Evolutionary conservation across 768 basidiomycete species (phyloP).

Genomic region (Suillus weaverae): DNA sequence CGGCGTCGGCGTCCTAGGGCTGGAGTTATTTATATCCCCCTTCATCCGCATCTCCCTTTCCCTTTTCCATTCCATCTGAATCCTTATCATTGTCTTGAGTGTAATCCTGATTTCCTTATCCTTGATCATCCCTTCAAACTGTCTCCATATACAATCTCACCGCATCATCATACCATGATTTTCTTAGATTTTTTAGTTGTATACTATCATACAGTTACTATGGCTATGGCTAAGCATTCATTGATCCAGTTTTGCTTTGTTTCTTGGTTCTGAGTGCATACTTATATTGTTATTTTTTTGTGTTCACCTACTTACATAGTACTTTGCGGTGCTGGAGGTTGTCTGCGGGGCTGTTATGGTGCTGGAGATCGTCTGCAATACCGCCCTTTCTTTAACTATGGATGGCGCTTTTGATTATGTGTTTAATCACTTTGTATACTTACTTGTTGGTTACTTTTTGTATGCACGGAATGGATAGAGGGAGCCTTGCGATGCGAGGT

Average conservation of each 20-base stretch:
- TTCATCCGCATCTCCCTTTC: background rate
- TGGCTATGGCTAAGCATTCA: background rate
- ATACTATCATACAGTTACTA: background rate
- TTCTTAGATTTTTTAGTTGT: background rate
- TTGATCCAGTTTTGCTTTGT: background rate
- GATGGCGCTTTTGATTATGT: background rate
- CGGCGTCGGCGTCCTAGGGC: background rate
- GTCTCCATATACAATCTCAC: slow-evolving; percentile 5
- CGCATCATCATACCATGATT: background rate
- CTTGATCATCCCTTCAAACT: background rate
- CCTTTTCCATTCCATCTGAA: background rate
- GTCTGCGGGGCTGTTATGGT: background rate
- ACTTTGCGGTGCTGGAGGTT: background rate
- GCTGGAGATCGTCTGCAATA: background rate
- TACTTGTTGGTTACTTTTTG: background rate
- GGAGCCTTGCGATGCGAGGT: background rate
- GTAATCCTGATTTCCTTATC: background rate
- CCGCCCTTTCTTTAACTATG: background rate
- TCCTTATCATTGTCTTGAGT: background rate
- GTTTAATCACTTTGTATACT: background rate
- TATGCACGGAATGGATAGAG: background rate
- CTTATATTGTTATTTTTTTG: background rate
- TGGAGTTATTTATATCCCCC: background rate
- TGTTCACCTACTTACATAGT: background rate
- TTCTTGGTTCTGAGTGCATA: background rate